Conservation (phyloP, 1,139 yeast genomes). For the Taphrina pruni region DNA sequence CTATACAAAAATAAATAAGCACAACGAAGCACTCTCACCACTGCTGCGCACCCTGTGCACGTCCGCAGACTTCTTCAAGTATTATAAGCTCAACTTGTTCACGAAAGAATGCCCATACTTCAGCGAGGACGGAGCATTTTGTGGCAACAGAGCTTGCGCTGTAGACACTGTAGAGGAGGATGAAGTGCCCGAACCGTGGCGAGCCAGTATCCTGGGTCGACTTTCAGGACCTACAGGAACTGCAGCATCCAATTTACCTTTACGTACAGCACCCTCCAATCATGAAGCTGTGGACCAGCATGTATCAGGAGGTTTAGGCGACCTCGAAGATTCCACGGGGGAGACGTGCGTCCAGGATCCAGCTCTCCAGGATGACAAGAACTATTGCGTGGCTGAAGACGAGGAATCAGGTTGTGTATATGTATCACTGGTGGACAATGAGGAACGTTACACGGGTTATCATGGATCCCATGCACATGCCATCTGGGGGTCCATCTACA, state of each 20-base stretch:
- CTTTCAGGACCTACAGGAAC: conserved; percentile 49
- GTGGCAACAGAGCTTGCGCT: conserved; percentile 93
- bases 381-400: conserved; percentile 69
- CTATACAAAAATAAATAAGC: conserved; percentile 14
- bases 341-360: conserved; percentile 47
- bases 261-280: conserved; percentile 48
- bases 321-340: conserved; percentile 54
- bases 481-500: conserved; percentile 91
- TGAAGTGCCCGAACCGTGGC: conserved; percentile 72
- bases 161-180: conserved; percentile 69
- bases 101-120: conserved; percentile 84
- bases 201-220: conserved; percentile 74
- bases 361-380: conserved; percentile 47
- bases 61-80: conserved; percentile 74
- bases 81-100: conserved; percentile 83
- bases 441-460: conserved; percentile 96
- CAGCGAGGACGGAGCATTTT: conserved; percentile 74
- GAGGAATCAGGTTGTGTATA: conserved; percentile 67
- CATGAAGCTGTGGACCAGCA: neutral
- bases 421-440: conserved; percentile 84
- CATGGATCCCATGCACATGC: conserved; percentile 89
- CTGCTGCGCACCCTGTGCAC: conserved; percentile 54
- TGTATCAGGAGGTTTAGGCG: conserved; percentile 47
- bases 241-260: conserved; percentile 55
- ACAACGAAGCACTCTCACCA: conserved; percentile 51